These are phyloP conservation scores for Lignosus rhinocerotis DNA, from an alignment of 1,284 basidiomycete species.

Conservation along the genomic window DNA sequence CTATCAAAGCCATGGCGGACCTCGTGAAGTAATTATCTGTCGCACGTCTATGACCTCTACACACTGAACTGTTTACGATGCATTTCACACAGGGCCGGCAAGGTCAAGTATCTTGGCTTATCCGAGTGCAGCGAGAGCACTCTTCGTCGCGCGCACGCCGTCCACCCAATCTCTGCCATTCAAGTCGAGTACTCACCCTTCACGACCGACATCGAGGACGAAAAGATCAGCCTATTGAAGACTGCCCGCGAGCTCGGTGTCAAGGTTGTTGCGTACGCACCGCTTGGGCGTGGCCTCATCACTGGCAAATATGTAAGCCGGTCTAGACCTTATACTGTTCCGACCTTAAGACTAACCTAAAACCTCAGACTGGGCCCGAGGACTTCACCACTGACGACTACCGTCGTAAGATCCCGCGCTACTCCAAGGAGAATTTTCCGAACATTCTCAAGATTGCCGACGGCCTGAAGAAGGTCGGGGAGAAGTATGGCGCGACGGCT, in stretches of 20 bases:
- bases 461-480: constrained; percentile 35
- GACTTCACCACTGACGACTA: constrained; percentile 56
- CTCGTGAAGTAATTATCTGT: constrained; percentile 29
- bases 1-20: constrained; percentile 35
- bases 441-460: constrained; percentile 45
- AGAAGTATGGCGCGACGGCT: constrained; percentile 32
- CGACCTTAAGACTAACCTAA: background rate
- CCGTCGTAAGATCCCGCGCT: constrained; percentile 38
- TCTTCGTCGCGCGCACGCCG: constrained; percentile 61
- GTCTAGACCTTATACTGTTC: background rate
- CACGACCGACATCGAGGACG: constrained; percentile 51
- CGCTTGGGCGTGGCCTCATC: constrained; percentile 62
- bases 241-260: constrained; percentile 55
- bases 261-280: constrained; percentile 59
- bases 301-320: constrained; percentile 51
- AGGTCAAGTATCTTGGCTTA: constrained; percentile 56
- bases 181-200: constrained; percentile 70
- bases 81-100: constrained; percentile 37
- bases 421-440: constrained; percentile 45
- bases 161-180: constrained; percentile 61
- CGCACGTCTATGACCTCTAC: background rate
- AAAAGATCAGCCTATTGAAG: constrained; percentile 47
- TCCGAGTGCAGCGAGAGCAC: constrained; percentile 61
- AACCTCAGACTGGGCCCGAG: constrained; percentile 42
- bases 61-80: constrained; percentile 3